phyloP scores from a whole-genome alignment of 129 eudicot genomes.

The Flaveria robusta region DNA sequence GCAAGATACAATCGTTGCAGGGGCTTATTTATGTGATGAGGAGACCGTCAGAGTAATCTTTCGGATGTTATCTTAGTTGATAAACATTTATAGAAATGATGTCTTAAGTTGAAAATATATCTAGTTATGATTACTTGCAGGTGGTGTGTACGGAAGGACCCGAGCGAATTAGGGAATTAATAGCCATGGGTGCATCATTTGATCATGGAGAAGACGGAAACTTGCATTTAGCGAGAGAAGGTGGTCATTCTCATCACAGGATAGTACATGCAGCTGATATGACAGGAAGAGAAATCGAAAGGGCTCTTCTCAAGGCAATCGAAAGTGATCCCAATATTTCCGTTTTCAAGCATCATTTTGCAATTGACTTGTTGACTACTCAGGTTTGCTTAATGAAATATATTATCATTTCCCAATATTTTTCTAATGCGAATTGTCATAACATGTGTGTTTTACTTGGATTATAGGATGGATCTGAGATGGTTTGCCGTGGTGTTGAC shows the following conservation, averaged over 20 bases:
- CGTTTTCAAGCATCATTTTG: slow-evolving; percentile 91
- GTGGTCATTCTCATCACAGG: slow-evolving; percentile 97
- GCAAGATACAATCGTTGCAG: slow-evolving; percentile 97
- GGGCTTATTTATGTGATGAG: slow-evolving; percentile 95
- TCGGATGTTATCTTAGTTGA: not conserved
- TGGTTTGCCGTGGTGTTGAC: slow-evolving; percentile 92
- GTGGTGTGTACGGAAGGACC: slow-evolving; percentile 99
- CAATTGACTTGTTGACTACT: slow-evolving; percentile 90
- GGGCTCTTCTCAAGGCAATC: slow-evolving; percentile 86
- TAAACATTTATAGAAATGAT: not conserved
- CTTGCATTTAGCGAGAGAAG: slow-evolving; percentile 94
- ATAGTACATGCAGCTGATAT: slow-evolving; percentile 98
- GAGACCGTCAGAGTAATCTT: slow-evolving; percentile 88
- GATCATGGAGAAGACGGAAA: slow-evolving; percentile 99
- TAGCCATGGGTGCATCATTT: slow-evolving; percentile 98
- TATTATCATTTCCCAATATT: not conserved
- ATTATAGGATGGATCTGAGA: slow-evolving; percentile 80
- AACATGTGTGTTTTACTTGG: slow-evolving; percentile 23
- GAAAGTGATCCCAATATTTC: slow-evolving; percentile 74
- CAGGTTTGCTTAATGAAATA: slow-evolving; percentile 54
- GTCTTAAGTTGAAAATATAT: slow-evolving; percentile 1
- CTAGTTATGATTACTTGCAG: slow-evolving; percentile 43
- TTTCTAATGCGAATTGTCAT: not conserved
- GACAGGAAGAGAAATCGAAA: slow-evolving; percentile 95
- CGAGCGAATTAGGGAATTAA: slow-evolving; percentile 86